A percentile compares a stretch with the other conserved stretches of the same genome.
Conservation (phyloP, 345 rosid genomes). For the Passiflora organensis region DNA sequence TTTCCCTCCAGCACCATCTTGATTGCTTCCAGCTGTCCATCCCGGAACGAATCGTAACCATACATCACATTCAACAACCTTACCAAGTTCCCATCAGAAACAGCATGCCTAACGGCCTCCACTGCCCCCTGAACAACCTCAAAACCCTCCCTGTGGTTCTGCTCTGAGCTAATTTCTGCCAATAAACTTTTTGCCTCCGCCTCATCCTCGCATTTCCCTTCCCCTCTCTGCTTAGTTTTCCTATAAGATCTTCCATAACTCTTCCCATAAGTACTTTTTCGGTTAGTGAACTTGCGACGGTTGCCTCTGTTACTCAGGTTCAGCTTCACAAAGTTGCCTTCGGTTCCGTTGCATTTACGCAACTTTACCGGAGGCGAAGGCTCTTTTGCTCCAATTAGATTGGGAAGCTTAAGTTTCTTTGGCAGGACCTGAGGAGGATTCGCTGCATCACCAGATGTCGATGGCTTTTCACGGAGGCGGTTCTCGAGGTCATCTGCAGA, state of each 20-base stretch:
- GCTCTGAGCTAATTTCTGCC: slow-evolving; percentile 29
- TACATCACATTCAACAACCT: slow-evolving; percentile 46
- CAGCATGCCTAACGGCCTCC: slow-evolving; percentile 40
- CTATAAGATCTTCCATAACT: slow-evolving; percentile 30
- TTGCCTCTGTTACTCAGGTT: slow-evolving; percentile 45
- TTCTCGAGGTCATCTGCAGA: too few species aligned
- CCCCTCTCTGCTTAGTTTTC: slow-evolving; percentile 40
- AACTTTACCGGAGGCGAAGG: slow-evolving; percentile 47
- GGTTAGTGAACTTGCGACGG: slow-evolving; percentile 48
- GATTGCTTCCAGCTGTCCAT: slow-evolving; percentile 60
- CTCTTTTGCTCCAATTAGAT: slow-evolving; percentile 42
- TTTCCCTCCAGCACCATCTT: slow-evolving; percentile 55
- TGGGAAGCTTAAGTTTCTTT: slow-evolving; percentile 30
- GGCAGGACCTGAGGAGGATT: background rate
- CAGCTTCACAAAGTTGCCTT: slow-evolving; percentile 87
- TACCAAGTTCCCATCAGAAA: slow-evolving; percentile 56
- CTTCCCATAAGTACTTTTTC: slow-evolving; percentile 35
- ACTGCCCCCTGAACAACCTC: slow-evolving; percentile 46
- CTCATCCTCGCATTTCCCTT: slow-evolving; percentile 21
- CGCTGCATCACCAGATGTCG: background rate
- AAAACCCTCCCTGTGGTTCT: slow-evolving; percentile 15
- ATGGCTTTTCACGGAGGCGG: too few species aligned
- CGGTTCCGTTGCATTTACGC: slow-evolving; percentile 37
- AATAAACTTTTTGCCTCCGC: slow-evolving; percentile 48
- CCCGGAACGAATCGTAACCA: slow-evolving; percentile 50